phyloP scores from a whole-genome alignment of 2,329 filamentous ascomycete species.

The Botrytis fabae region DNA sequence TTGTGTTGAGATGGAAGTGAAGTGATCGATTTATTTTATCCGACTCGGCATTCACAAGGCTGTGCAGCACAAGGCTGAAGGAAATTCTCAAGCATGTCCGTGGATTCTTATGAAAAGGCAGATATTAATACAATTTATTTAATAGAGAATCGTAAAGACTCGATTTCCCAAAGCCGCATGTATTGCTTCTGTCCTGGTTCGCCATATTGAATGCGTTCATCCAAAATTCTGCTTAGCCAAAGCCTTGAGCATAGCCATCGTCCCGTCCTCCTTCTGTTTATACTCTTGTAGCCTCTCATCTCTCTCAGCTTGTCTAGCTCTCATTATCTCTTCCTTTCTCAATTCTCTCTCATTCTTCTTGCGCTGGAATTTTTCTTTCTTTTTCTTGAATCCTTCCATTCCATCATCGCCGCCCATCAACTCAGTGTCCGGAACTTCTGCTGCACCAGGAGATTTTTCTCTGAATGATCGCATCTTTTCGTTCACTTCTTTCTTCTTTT shows the following conservation, averaged over 20 bases:
- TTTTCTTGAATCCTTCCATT: constrained; percentile 67
- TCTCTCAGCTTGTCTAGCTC: constrained; percentile 75
- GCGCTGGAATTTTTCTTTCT: constrained; percentile 63
- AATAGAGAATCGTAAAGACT: too few relatives aligned
- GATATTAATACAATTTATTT: background rate
- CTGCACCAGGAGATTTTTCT: constrained; percentile 63
- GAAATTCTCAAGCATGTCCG: background rate
- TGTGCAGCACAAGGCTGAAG: constrained; percentile 9
- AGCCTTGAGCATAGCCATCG: constrained; percentile 76
- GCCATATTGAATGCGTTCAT: constrained; percentile 24
- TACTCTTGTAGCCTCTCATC: constrained; percentile 73
- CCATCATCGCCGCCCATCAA: constrained; percentile 72
- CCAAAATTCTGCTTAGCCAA: constrained; percentile 81
- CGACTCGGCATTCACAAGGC: constrained; percentile 11
- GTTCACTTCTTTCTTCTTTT: constrained; percentile 76
- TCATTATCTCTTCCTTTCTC: constrained; percentile 73
- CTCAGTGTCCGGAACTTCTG: constrained; percentile 69
- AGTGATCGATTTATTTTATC: constrained; percentile 11
- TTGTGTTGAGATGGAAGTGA: background rate
- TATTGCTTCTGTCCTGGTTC: background rate
- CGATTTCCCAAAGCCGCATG: background rate
- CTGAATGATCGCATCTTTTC: constrained; percentile 73
- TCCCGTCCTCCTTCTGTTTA: constrained; percentile 76
- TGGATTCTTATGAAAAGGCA: background rate
- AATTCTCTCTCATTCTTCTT: constrained; percentile 85